phyloP scores from a whole-genome alignment of 148 eudicot genomes.

The Camellia sinensis region DNA sequence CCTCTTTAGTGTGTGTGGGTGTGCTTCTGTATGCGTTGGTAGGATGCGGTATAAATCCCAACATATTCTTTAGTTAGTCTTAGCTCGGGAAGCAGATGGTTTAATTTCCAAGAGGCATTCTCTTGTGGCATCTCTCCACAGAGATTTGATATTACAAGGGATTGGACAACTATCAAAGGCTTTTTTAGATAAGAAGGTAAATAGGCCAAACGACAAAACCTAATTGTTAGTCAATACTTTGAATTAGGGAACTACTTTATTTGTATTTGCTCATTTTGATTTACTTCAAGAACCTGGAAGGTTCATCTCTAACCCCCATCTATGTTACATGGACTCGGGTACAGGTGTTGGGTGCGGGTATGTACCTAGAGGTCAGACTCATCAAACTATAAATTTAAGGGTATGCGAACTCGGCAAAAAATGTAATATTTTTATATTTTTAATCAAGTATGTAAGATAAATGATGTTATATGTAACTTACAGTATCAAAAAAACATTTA shows the following conservation, averaged over 20 bases:
- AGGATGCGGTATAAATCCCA: too few relatives aligned
- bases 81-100: neutral
- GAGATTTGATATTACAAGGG: neutral
- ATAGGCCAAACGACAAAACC: neutral
- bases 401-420: too few relatives aligned
- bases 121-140: neutral
- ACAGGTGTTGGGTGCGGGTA: too few relatives aligned
- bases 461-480: too few relatives aligned
- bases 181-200: neutral
- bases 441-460: too few relatives aligned
- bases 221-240: neutral
- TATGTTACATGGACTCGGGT: too few relatives aligned
- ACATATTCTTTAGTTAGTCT: neutral
- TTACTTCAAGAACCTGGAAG: neutral
- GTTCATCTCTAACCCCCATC: neutral
- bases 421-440: too few relatives aligned
- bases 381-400: too few relatives aligned
- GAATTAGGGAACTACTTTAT: neutral
- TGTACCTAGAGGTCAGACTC: too few relatives aligned
- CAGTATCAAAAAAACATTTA: too few relatives aligned
- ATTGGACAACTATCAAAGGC: neutral
- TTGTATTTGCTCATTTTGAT: neutral
- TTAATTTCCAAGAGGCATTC: neutral
- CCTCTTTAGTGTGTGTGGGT: too few relatives aligned
- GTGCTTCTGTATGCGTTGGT: too few relatives aligned